These are phyloP conservation scores for Ophiostoma quercus DNA, from an alignment of 2,329 filamentous ascomycete species.

Conservation along the genomic window DNA sequence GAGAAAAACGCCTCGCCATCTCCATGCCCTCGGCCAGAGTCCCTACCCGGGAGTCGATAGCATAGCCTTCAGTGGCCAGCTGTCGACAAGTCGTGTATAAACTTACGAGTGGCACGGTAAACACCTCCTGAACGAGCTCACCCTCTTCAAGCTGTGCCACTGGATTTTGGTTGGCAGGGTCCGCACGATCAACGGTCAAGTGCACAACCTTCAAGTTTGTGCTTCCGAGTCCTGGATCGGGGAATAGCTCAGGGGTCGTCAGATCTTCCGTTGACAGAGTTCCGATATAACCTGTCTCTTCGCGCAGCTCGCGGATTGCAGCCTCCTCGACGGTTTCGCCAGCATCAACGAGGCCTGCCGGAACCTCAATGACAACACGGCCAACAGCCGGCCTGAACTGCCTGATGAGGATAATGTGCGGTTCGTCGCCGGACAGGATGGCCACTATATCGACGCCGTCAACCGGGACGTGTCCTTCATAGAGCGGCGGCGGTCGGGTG, in stretches of 20 bases:
- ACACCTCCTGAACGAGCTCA: constrained; percentile 72
- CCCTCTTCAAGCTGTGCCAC: constrained; percentile 68
- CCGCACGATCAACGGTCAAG: constrained; percentile 63
- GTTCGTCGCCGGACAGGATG: constrained; percentile 49
- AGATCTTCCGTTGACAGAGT: constrained; percentile 18
- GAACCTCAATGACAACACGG: constrained; percentile 57
- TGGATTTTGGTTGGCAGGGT: constrained; percentile 63
- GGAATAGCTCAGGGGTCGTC: constrained; percentile 10
- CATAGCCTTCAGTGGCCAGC: constrained; percentile 65
- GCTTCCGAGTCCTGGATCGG: constrained; percentile 60
- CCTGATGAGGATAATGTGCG: constrained; percentile 59
- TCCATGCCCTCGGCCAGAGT: constrained; percentile 75
- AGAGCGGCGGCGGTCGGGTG: constrained; percentile 49
- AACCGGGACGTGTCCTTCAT: constrained; percentile 47
- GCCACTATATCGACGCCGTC: constrained; percentile 71
- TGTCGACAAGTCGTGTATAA: constrained; percentile 63
- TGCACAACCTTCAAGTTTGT: constrained; percentile 67
- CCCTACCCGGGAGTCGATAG: constrained; percentile 72
- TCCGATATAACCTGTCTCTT: constrained; percentile 63
- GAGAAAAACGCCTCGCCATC: constrained; percentile 53
- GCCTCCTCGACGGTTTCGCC: constrained; percentile 57
- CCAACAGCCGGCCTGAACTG: constrained; percentile 61
- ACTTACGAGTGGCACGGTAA: constrained; percentile 58
- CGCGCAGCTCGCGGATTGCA: constrained; percentile 58
- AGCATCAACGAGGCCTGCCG: constrained; percentile 58